Conservation (phyloP, 108 stramenopile genomes). For the Pseudonitzschia delicatissima region DNA sequence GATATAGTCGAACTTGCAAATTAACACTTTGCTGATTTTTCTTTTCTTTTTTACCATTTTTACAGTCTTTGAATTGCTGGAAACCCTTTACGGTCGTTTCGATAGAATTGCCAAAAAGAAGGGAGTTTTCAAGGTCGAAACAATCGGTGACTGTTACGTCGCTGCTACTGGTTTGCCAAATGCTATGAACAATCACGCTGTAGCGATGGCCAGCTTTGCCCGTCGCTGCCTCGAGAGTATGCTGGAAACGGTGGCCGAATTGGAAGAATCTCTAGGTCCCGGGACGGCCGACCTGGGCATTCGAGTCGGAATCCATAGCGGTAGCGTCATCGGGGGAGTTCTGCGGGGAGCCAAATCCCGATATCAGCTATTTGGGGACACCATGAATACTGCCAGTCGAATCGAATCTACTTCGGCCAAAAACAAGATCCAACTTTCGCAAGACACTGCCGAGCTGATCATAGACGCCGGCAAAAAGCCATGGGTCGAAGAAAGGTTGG, state of each 20-base stretch:
- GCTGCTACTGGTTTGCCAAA: conserved; percentile 48
- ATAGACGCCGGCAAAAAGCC: conserved; percentile 17
- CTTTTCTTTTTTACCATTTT: too few relatives aligned
- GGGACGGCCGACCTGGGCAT: conserved; percentile 15
- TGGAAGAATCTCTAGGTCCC: not conserved
- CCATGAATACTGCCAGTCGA: conserved; percentile 57
- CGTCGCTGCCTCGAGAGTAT: conserved; percentile 30
- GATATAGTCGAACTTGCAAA: too few relatives aligned
- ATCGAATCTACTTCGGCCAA: conserved; percentile 53
- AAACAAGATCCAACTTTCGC: conserved; percentile 55
- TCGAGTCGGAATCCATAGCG: conserved; percentile 21
- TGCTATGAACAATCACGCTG: conserved; percentile 43
- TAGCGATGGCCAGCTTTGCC: conserved; percentile 51
- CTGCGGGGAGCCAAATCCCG: conserved; percentile 20
- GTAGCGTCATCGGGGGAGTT: conserved; percentile 25
- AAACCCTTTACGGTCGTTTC: conserved; percentile 33
- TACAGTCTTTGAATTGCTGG: conserved; percentile 12
- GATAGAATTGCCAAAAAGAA: conserved; percentile 34
- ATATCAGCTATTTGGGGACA: conserved; percentile 49
- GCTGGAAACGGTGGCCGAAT: not conserved
- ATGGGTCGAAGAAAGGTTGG: conserved; percentile 23
- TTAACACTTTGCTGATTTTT: too few relatives aligned
- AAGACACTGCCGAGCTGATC: conserved; percentile 42
- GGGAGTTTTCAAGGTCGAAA: conserved; percentile 57
- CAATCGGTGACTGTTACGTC: conserved; percentile 57